Percentiles rank a stretch among this genome's conserved stretches.
These are phyloP conservation scores for Starmerella sp. DNA, from an alignment of 805 yeast species.

Conservation along the genomic window DNA sequence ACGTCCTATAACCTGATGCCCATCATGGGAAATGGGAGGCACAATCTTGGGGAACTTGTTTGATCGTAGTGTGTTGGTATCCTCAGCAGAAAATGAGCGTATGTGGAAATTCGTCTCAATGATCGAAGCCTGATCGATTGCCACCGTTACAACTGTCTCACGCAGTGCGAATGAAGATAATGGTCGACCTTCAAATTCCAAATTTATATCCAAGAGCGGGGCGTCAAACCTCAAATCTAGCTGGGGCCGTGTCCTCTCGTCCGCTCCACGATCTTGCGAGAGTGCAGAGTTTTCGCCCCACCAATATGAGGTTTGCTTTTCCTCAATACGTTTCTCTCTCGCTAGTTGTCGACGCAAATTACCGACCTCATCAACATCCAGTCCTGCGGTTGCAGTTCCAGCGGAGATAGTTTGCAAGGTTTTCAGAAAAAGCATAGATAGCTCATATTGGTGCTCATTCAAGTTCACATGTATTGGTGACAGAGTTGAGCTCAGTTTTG, in stretches of 20 bases:
- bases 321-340: constrained; percentile 19
- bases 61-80: constrained; percentile 35
- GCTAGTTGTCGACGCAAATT: constrained; percentile 17
- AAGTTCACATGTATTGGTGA: constrained; percentile 52
- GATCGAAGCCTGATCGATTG: constrained; percentile 43
- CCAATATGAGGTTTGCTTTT: constrained; percentile 18
- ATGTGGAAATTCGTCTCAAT: constrained; percentile 51
- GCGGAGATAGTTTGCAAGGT: constrained; percentile 46
- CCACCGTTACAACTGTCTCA: constrained; percentile 42
- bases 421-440: constrained; percentile 44
- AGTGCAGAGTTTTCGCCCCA: constrained; percentile 19
- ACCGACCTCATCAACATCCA: constrained; percentile 32
- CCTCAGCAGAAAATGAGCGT: constrained; percentile 66
- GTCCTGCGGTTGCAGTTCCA: constrained; percentile 39
- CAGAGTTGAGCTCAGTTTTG: constrained; percentile 44
- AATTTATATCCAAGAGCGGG: constrained; percentile 15
- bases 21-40: constrained; percentile 52
- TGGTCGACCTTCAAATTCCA: constrained; percentile 22
- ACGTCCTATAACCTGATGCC: constrained; percentile 59
- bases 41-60: constrained; percentile 73
- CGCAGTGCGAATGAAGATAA: constrained; percentile 52
- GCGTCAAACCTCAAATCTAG: constrained; percentile 19
- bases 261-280: constrained; percentile 1
- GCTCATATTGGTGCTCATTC: constrained; percentile 62
- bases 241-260: constrained; percentile 2